Percentiles rank a stretch among this genome's conserved stretches.
phyloP scores from a whole-genome alignment of 2,329 filamentous ascomycete genomes.

The Diplodia scrobiculata region DNA sequence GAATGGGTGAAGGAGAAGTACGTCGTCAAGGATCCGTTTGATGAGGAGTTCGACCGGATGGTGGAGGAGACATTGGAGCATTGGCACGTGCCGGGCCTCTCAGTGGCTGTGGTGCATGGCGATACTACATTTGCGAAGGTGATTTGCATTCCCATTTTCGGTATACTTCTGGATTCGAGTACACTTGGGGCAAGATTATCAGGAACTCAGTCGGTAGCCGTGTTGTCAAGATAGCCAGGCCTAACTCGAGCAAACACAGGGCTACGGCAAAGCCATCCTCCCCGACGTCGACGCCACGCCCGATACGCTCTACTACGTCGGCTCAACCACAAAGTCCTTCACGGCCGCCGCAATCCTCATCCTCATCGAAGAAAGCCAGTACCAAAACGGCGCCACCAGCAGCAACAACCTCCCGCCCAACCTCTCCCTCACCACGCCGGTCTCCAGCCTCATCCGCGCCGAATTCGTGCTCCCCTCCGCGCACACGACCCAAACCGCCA shows the following conservation, averaged over 20 bases:
- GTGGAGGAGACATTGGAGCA: constrained; percentile 41
- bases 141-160: neutral
- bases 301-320: constrained; percentile 37
- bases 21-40: constrained; percentile 13
- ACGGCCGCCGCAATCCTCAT: constrained; percentile 35
- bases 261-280: constrained; percentile 33
- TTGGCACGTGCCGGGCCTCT: constrained; percentile 55
- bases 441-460: constrained; percentile 41
- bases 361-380: constrained; percentile 35
- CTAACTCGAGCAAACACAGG: constrained; percentile 24
- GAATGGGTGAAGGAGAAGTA: constrained; percentile 5
- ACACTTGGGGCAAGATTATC: too few species aligned
- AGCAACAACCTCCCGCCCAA: neutral
- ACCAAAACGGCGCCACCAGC: neutral
- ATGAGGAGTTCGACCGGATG: constrained; percentile 30
- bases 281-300: constrained; percentile 32
- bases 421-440: constrained; percentile 43
- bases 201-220: too few species aligned
- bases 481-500: constrained; percentile 37
- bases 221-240: too few species aligned
- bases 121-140: constrained; percentile 47
- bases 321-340: constrained; percentile 40
- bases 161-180: neutral
- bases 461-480: constrained; percentile 43
- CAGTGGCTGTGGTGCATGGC: constrained; percentile 54